Conservation (phyloP, 2,329 filamentous ascomycete genomes). For the Alternaria triticina region DNA sequence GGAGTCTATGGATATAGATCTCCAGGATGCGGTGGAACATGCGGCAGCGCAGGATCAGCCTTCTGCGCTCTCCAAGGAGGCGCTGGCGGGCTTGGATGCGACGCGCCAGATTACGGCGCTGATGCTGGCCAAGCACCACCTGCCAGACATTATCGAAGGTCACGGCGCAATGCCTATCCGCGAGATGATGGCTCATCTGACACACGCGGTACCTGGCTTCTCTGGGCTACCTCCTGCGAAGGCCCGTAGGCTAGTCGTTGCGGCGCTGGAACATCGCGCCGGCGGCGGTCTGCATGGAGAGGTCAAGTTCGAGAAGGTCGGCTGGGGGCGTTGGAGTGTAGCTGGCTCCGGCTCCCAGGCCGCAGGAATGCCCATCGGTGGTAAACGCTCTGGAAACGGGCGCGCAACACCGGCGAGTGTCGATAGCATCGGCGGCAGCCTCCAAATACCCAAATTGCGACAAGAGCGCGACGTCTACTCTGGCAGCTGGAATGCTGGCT, state of each 20-base stretch:
- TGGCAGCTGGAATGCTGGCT: slow-evolving; percentile 71
- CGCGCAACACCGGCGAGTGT: slow-evolving; percentile 60
- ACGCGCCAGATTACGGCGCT: slow-evolving; percentile 82
- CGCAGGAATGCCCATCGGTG: slow-evolving; percentile 47
- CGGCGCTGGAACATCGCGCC: slow-evolving; percentile 82
- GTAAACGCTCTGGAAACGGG: slow-evolving; percentile 36
- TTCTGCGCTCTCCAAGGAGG: slow-evolving; percentile 55
- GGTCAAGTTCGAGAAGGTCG: slow-evolving; percentile 91
- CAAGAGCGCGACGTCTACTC: slow-evolving; percentile 51
- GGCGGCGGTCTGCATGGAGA: slow-evolving; percentile 68
- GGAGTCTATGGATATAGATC: slow-evolving; percentile 79
- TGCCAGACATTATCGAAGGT: slow-evolving; percentile 87
- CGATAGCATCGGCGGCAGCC: slow-evolving; percentile 46
- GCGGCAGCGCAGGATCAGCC: slow-evolving; percentile 54
- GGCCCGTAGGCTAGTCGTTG: slow-evolving; percentile 89
- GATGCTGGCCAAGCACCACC: slow-evolving; percentile 86
- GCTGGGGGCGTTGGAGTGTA: slow-evolving; percentile 94
- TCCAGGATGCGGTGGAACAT: slow-evolving; percentile 71
- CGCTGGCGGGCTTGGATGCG: slow-evolving; percentile 68
- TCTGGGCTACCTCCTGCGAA: slow-evolving; percentile 87
- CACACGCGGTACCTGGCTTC: slow-evolving; percentile 91
- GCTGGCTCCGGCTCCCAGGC: slow-evolving; percentile 60
- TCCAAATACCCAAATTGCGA: slow-evolving; percentile 54
- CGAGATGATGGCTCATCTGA: slow-evolving; percentile 93
- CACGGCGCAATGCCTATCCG: slow-evolving; percentile 93